phyloP scores from a whole-genome alignment of 345 rosid genomes.

The Punica granatum region DNA sequence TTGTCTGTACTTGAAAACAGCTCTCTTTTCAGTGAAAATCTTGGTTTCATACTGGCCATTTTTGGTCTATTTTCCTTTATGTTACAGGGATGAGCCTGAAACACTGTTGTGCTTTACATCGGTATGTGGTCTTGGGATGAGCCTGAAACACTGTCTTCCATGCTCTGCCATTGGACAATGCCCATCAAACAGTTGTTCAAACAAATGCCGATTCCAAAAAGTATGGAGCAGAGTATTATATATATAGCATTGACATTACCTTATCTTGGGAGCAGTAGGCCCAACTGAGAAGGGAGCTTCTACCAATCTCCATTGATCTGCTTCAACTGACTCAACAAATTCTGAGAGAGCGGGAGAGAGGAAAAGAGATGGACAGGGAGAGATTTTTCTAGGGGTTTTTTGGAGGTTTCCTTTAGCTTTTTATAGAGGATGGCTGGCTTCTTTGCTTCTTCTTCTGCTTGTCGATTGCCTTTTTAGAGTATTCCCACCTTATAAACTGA shows the following conservation, averaged over 20 bases:
- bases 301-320: constrained; percentile 50
- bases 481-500: too few species aligned
- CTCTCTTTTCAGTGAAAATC: not conserved
- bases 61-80: too few species aligned
- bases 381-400: too few species aligned
- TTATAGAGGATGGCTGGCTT: not conserved
- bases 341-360: too few species aligned
- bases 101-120: not conserved
- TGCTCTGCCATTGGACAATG: constrained; percentile 28
- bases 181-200: not conserved
- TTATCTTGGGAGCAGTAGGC: constrained; percentile 61
- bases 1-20: not conserved
- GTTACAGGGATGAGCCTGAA: too few species aligned
- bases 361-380: too few species aligned
- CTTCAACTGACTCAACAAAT: not conserved
- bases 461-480: too few species aligned
- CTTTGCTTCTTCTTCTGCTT: not conserved
- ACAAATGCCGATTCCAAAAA: too few species aligned
- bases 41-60: not conserved
- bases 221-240: too few species aligned
- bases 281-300: constrained; percentile 43
- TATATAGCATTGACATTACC: constrained; percentile 14
- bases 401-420: not conserved
- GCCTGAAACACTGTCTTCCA: constrained; percentile 69
- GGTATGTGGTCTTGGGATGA: constrained; percentile 24